A percentile compares a stretch with the other conserved stretches of the same genome.
Conservation (phyloP, 1,284 basidiomycete species). For the Butyriboletus appendiculatus region DNA sequence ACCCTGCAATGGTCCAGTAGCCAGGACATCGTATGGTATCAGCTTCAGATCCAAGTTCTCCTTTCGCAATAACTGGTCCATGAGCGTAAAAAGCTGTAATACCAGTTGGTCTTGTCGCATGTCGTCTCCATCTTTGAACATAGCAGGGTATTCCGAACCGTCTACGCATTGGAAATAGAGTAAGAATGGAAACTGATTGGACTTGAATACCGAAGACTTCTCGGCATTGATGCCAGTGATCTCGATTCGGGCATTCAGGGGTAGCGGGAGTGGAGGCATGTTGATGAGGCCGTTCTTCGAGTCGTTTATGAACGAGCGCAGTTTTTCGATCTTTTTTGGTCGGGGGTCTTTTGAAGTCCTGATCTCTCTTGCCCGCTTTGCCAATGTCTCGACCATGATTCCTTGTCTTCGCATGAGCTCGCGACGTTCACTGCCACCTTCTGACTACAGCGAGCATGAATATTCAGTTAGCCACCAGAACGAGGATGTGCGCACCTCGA, state of each 20-base stretch:
- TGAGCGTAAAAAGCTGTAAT: slow-evolving; percentile 95
- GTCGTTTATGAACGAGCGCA: slow-evolving; percentile 82
- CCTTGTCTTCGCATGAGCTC: slow-evolving; percentile 86
- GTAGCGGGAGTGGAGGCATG: slow-evolving; percentile 82
- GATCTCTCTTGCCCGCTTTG: slow-evolving; percentile 83
- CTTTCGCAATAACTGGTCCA: slow-evolving; percentile 92
- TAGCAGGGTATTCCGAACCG: slow-evolving; percentile 85
- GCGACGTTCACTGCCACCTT: slow-evolving; percentile 75
- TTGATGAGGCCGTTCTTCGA: slow-evolving; percentile 78
- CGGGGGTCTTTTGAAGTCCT: slow-evolving; percentile 90
- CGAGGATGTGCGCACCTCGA: slow-evolving; percentile 59
- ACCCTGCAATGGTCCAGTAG: slow-evolving; percentile 90
- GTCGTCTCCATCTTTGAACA: slow-evolving; percentile 99
- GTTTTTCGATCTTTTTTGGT: slow-evolving; percentile 96
- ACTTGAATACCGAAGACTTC: slow-evolving; percentile 96
- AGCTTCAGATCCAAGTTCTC: slow-evolving; percentile 95
- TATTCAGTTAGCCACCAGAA: not conserved
- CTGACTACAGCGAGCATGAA: slow-evolving; percentile 45
- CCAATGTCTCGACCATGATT: slow-evolving; percentile 82
- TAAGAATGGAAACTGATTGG: slow-evolving; percentile 90
- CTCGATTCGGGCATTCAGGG: slow-evolving; percentile 83
- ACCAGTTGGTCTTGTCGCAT: slow-evolving; percentile 98
- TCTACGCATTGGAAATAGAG: slow-evolving; percentile 86
- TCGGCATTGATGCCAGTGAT: slow-evolving; percentile 88
- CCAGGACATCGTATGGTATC: slow-evolving; percentile 92